Conservation (phyloP, 495 filamentous ascomycete species). For the Tuber magnatum region DNA sequence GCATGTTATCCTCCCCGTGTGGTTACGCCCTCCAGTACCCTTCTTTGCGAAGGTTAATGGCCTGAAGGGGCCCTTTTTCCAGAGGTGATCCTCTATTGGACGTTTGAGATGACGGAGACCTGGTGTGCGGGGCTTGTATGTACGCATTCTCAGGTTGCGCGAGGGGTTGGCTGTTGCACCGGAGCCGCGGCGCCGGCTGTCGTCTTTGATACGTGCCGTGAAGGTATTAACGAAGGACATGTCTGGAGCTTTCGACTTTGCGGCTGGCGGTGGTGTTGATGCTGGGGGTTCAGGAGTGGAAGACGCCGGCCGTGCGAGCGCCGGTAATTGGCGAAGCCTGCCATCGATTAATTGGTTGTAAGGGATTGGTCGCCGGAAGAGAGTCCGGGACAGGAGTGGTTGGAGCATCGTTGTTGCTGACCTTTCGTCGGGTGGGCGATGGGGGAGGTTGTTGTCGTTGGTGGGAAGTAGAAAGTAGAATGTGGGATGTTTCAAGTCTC, state of each 20-base stretch:
- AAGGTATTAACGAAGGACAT: background rate
- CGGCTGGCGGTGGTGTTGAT: background rate
- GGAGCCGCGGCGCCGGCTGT: background rate
- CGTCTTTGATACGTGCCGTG: background rate
- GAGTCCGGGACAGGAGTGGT: background rate
- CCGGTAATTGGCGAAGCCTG: background rate
- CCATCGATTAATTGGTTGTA: background rate
- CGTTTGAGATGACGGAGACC: slow-evolving; percentile 85
- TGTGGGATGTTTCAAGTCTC: background rate
- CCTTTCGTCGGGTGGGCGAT: background rate
- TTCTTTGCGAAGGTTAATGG: slow-evolving; percentile 83
- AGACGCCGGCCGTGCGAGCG: background rate
- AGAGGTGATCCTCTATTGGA: slow-evolving; percentile 91
- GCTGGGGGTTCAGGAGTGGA: background rate
- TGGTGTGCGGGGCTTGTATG: slow-evolving; percentile 90
- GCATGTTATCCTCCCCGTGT: slow-evolving; percentile 73
- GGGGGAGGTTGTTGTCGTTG: background rate
- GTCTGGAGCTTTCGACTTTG: background rate
- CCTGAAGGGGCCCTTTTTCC: slow-evolving; percentile 78
- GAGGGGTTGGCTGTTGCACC: background rate
- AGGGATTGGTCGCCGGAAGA: background rate
- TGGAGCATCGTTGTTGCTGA: background rate
- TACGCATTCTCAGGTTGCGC: slow-evolving; percentile 54
- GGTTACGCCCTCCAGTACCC: slow-evolving; percentile 89
- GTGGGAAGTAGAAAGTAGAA: background rate